Evolutionary conservation across 2,329 filamentous ascomycete species (phyloP), one percentile per base, ranked within the genome.

Genomic region (Hypoxylon sp.): DNA sequence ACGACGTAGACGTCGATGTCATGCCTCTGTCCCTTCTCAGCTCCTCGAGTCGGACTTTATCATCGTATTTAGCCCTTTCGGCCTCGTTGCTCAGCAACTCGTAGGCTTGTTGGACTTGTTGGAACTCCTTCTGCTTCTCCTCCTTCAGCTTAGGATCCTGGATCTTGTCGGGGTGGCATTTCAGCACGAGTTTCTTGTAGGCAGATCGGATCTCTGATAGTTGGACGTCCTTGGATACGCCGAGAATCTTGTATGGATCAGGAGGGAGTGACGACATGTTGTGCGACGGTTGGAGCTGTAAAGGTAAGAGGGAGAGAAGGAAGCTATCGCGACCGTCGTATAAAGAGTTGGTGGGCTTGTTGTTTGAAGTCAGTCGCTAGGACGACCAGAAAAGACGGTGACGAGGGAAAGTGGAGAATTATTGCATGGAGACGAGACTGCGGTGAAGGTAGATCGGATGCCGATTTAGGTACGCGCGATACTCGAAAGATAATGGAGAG

Each of bases 111-210:
- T 98, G 94, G 34, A 98, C 93, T 78, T 89, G 90, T 80, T 98
- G 94, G 76, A 98, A 99, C 80, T 97, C 91, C 73, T 93, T 90
- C 74, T 92, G 89, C 79, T 94, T 97, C 73, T 89, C 83, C 65
- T 89, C 88, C 80, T 96, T 97, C 75, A 92, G 83, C 14, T 88
- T 84, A 58, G 91, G 89, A 75, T 97, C 88, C 72, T 93, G 90
- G 69, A 97, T 89, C 82, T 97, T 97, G 84, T 98, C 94, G 34
- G 94, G 94, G 74, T 98, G 94, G 77, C 91, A 94, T 79, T 92
- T 93, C 73, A 97, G 87, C 36, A 93, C 93, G 43, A 97, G 89
- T 79, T 97, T 97, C 74, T 92, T 90, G 82, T 97, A 90, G 14
- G 93, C 91, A 56, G 88, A 86, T 75, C 93, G 91, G 79, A 98